These are phyloP conservation scores for Ogataea sp. DNA, from an alignment of 805 yeast genomes.

Conservation along the genomic window DNA sequence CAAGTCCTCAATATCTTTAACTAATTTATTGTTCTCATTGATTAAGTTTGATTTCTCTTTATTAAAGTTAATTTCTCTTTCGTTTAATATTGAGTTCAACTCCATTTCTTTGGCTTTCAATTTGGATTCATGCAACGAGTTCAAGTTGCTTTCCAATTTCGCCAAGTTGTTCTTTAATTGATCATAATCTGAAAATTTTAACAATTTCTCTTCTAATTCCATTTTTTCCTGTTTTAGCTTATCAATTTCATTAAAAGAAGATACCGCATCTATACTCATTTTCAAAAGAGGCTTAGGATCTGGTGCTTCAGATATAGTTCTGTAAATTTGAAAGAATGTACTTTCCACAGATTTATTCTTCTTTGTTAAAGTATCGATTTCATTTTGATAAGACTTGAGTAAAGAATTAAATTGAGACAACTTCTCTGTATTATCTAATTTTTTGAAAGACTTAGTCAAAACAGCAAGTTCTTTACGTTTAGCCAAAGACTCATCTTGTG, in stretches of 20 bases:
- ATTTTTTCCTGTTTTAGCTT: slow-evolving; percentile 42
- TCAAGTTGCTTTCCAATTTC: slow-evolving; percentile 52
- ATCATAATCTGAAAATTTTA: slow-evolving; percentile 71
- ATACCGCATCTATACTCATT: slow-evolving; percentile 56
- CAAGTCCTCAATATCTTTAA: slow-evolving; percentile 53
- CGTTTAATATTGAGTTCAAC: slow-evolving; percentile 57
- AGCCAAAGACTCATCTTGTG: slow-evolving; percentile 58
- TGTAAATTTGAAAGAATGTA: slow-evolving; percentile 65
- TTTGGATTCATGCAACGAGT: slow-evolving; percentile 43
- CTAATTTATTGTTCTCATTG: slow-evolving; percentile 43
- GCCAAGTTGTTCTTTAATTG: slow-evolving; percentile 55
- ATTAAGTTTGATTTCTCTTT: slow-evolving; percentile 44
- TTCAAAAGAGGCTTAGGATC: slow-evolving; percentile 83
- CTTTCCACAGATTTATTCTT: slow-evolving; percentile 70
- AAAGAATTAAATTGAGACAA: slow-evolving; percentile 57
- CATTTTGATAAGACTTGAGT: slow-evolving; percentile 74
- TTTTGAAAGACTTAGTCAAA: slow-evolving; percentile 80
- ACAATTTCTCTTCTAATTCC: slow-evolving; percentile 47
- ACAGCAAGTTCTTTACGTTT: slow-evolving; percentile 72
- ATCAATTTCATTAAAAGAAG: slow-evolving; percentile 37
- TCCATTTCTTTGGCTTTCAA: slow-evolving; percentile 70
- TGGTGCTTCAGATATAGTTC: slow-evolving; percentile 79
- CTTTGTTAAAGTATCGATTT: slow-evolving; percentile 74
- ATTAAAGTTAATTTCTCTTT: slow-evolving; percentile 63
- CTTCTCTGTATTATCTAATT: slow-evolving; percentile 59